Evolutionary conservation across 768 basidiomycete species (phyloP), one percentile per base, ranked within the genome.

Genomic region (Suillus spraguei): DNA sequence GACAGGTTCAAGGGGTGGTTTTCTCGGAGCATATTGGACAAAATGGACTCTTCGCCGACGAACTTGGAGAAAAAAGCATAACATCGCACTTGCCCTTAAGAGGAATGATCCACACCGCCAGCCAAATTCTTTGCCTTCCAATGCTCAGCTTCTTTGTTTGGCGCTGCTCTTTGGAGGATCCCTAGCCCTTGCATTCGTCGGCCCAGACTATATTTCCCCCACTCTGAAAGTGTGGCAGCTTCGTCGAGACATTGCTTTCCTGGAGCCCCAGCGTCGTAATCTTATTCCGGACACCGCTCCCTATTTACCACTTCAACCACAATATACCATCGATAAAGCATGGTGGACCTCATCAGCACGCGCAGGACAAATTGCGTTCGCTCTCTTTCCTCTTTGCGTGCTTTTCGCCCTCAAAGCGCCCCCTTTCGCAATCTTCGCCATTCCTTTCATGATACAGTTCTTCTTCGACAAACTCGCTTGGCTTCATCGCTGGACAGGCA

Each of bases 381-480:
- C 89, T 2, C 80, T 92, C 35, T 77, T 91, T 54, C 92, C 91
- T 0, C 80, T 93, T 9, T 87, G 85, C 61, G 78, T 92, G 63
- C 79, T 90, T 16, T 81, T 91, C 65, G 89, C 87, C 10, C 81
- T 94, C 72, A 94, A 87, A 71, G 82, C 82, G 36, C 83, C 87
- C 13, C 89, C 91, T 0, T 88, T 91, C 68, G 90, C 91, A 62
- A 69, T 92, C 56, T 85, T 92, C 67, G 84, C 92, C 55, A 74
- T 87, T 60, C 82, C 86, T 0, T 83, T 83, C 65, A 77, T 85
- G 63, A 82, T 83, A 46, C 86, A 90, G 61, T 67, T 91, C n/a
- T 83, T 86, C 68, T 89, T 89, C 68, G 91, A 94, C 79, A 91
- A 91, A 71, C 83, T 92, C 11, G 82, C 85, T 5, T 81, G 85